Base-by-base conservation (phyloP, 1,284 basidiomycete species). In the Cutaneotrichosporon sp. region DNA sequence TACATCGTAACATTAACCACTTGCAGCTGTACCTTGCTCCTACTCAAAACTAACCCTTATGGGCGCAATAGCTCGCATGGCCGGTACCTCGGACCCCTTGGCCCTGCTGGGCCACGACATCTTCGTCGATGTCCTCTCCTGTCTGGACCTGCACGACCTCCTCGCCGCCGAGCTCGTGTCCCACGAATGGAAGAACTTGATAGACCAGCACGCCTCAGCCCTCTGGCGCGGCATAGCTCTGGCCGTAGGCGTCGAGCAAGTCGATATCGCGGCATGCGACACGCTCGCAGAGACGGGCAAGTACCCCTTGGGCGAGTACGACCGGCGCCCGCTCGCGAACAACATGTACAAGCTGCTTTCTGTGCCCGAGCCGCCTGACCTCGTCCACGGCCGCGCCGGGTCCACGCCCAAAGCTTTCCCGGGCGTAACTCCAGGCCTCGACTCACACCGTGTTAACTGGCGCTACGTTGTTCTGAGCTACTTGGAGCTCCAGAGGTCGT, bases 51-150 rank as follows among this genome's bases (percentile, higher is more conserved):
- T n/a, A n/a, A n/a, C 29, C 17, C 26, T 33, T 41, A 24, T 31
- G 16, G 24, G 22, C 51, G 1, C 17, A 10, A n/a, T 12, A 26
- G 6, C 31, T 35, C 50, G 9, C 29, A 14, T 27, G 4, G 25
- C 26, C 24, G 5, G 20, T 26, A 20, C 31, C 22, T 20, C 33
- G 11, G 70, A 74, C 54, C 71, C 72, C 2, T 51, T 70, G 5
- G 14, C 24, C 8, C 44, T 38, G 24, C 66, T 74, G 16, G 67
- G 68, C 2, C 51, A 61, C 3, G 68, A 69, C 4, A 44, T 70
- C 17, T 66, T 70, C 52, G 60, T 72, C 26, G 52, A 64, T 11
- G 52, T 70, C 45, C 60, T 72, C n/a, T 59, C 59, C 0, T 17
- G n/a, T 1, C 62, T 71, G 9, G 59, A 59, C 19, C 46, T 63